Evolutionary conservation across 345 rosid genomes (phyloP), one percentile per base, ranked within the genome.

Genomic region (Linum usitatissimum): DNA sequence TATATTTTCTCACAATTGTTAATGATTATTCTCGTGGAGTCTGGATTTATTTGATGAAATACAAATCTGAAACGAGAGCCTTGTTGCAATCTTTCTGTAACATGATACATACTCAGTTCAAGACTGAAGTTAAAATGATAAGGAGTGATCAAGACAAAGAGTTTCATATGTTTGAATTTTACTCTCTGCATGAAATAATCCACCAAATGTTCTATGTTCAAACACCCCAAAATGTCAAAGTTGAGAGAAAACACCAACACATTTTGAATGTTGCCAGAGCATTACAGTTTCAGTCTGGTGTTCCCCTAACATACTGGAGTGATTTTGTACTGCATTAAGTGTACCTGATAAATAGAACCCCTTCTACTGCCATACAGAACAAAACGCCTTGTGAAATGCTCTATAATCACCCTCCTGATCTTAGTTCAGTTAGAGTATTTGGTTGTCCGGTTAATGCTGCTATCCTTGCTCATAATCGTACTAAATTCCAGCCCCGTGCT

Each of bases 161-260:
- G 12, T 20, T 56, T 7, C 59, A 9, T 20, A 56, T 56, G 5
- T 4, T 0, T 20, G 3, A n/a, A 4, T 56, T 56, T 56, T 56
- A 15, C 7, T 9, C 20, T 3, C 6, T 2, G 21, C 3, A 56
- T n/a, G 59, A 5, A 20, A 56, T 56, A 4, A n/a, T 56, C 18
- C 59, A 56, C 18, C 23, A 56, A 20, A n/a, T 20, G 20, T n/a
- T 5, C 1, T 56, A 5, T 56, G 23, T 21, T 4, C 21, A 56
- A 9, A 56, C 59, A n/a, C 59, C 59, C 6, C 23, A 56, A 56
- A 56, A 56, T 56, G 59, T 6, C 21, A n/a, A 12, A 18, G 55
- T 53, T 4, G 55, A 53, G 55, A 53, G 55, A 18, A 2, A 53
- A 53, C 55, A 53, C 6, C 55, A 53, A 12, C 55, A 53, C 8